Evolutionary conservation across 2,329 filamentous ascomycete species (phyloP).

Genomic region (Claviceps humidiphila): DNA sequence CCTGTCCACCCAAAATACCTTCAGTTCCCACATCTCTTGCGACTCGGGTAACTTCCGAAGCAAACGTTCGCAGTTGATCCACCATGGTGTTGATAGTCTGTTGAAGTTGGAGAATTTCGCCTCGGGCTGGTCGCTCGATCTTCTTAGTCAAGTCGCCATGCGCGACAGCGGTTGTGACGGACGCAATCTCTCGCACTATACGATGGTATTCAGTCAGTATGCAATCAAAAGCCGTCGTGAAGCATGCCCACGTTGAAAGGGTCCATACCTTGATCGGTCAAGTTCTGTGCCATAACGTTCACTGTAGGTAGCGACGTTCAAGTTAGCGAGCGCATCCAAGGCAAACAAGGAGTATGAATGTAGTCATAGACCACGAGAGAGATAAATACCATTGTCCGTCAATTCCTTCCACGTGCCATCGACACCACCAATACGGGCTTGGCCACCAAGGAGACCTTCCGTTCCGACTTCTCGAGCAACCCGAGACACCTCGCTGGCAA

Average conservation of each 20-base stretch:
- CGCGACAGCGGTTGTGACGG: constrained; percentile 71
- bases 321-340: constrained; percentile 7
- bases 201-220: constrained; percentile 1
- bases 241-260: not conserved
- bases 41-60: constrained; percentile 71
- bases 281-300: constrained; percentile 72
- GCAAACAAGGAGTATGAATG: not conserved
- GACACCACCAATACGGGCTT: constrained; percentile 85
- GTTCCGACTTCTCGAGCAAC: constrained; percentile 93
- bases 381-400: constrained; percentile 60
- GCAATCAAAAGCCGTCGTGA: no score
- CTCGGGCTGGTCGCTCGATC: constrained; percentile 66
- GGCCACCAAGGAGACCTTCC: constrained; percentile 84
- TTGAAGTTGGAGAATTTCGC: constrained; percentile 71
- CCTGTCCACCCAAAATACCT: constrained; percentile 70
- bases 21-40: constrained; percentile 76
- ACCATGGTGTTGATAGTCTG: constrained; percentile 88
- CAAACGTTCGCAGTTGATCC: constrained; percentile 71
- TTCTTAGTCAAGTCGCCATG: constrained; percentile 75
- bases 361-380: not conserved
- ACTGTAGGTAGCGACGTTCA: constrained; percentile 31
- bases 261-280: constrained; percentile 56
- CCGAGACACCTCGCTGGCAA: constrained; percentile 89
- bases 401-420: constrained; percentile 97
- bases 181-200: constrained; percentile 67